Evolutionary conservation across 192 early-diverging fungal genomes (phyloP).

Genomic region (Backusella macrospora): DNA sequence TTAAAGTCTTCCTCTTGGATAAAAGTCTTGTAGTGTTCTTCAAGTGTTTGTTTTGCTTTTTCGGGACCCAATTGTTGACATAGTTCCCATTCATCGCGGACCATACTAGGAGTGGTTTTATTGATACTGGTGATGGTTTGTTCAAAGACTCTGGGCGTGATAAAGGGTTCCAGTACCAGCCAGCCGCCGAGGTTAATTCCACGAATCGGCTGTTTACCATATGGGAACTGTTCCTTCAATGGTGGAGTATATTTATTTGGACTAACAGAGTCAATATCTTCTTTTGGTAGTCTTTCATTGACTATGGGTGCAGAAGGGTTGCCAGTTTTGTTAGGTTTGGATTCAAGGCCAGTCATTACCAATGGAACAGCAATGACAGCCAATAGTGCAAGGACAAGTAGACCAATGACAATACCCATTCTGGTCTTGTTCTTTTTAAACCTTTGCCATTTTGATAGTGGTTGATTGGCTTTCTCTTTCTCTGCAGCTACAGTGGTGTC

Average conservation of each 20-base stretch:
- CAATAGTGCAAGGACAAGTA: neutral
- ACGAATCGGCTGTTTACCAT: conserved; percentile 48
- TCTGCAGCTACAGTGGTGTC: neutral
- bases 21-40: conserved; percentile 62
- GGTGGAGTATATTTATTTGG: conserved; percentile 46
- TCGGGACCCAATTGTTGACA: conserved; percentile 58
- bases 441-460: neutral
- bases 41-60: conserved; percentile 50
- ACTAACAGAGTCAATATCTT: conserved; percentile 24
- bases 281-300: neutral
- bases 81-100: conserved; percentile 68
- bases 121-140: conserved; percentile 3
- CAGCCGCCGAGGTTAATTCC: conserved; percentile 76
- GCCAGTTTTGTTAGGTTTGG: neutral
- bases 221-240: conserved; percentile 45
- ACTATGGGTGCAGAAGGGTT: neutral
- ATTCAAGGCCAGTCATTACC: neutral
- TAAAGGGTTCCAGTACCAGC: conserved; percentile 66
- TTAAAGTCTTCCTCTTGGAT: conserved; percentile 63
- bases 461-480: neutral
- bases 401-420: neutral
- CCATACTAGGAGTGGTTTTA: conserved; percentile 26
- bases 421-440: neutral
- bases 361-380: neutral
- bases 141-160: conserved; percentile 54